Evolutionary conservation across 1,284 basidiomycete genomes (phyloP).

Genomic region (Ustilago sp.): DNA sequence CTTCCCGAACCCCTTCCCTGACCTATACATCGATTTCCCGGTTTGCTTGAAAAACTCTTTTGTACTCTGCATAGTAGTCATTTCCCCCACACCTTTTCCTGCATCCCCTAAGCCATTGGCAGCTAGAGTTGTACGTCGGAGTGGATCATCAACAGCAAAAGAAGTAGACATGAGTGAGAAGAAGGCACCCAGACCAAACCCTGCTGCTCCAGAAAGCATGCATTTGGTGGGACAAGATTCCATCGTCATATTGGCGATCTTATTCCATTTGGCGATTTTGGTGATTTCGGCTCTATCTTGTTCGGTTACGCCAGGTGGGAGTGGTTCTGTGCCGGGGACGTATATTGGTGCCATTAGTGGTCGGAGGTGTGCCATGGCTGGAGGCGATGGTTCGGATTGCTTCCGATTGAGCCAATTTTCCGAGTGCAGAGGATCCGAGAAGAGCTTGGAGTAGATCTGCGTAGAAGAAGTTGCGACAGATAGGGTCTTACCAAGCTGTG

Average conservation of each 20-base stretch:
- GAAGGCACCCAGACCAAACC: conserved; percentile 91
- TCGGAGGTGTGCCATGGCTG: conserved; percentile 29
- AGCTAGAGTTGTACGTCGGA: conserved; percentile 56
- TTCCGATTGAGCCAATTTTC: background rate
- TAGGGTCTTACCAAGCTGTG: too few relatives aligned
- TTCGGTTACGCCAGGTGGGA: conserved; percentile 84
- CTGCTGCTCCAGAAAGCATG: conserved; percentile 79
- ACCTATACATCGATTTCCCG: conserved; percentile 90
- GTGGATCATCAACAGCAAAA: conserved; percentile 93
- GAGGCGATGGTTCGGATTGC: background rate
- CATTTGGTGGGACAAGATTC: conserved; percentile 88
- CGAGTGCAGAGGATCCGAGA: background rate
- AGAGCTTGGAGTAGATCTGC: background rate
- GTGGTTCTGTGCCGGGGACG: conserved; percentile 71
- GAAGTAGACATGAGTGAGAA: conserved; percentile 95
- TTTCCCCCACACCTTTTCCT: conserved; percentile 20
- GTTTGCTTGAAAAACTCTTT: conserved; percentile 91
- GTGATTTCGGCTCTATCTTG: conserved; percentile 79
- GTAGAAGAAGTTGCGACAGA: background rate
- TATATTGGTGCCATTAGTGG: conserved; percentile 62
- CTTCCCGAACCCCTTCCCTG: conserved; percentile 92
- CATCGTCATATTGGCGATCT: conserved; percentile 78
- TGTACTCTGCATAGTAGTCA: conserved; percentile 76
- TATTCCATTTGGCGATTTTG: conserved; percentile 81
- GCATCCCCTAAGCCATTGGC: conserved; percentile 29